phyloP scores from a whole-genome alignment of 495 filamentous ascomycete genomes.

The Penicillium robsamsonii region DNA sequence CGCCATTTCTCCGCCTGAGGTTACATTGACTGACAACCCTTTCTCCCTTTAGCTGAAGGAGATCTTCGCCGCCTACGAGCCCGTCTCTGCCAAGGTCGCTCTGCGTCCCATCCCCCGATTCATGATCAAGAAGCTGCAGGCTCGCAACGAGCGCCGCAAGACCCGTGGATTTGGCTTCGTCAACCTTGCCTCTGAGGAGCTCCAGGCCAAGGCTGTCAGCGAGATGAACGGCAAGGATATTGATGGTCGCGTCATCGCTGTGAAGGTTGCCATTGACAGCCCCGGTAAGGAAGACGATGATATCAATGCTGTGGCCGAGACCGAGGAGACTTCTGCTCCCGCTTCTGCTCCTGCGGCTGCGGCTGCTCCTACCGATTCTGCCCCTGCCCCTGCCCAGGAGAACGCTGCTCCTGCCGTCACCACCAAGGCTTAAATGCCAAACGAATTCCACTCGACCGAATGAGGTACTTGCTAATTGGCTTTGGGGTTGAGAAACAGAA shows the following conservation, averaged over 20 bases:
- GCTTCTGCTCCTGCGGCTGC: constrained; percentile 29
- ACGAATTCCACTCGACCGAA: constrained; percentile 20
- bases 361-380: constrained; percentile 31
- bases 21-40: constrained; percentile 18
- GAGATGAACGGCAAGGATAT: constrained; percentile 99
- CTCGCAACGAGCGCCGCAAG: constrained; percentile 96
- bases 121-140: constrained; percentile 99
- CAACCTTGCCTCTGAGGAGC: constrained; percentile 88
- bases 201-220: constrained; percentile 91
- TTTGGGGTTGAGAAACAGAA: constrained; percentile 4
- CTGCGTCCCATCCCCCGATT: constrained; percentile 97
- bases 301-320: constrained; percentile 63
- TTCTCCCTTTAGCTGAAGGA: constrained; percentile 74
- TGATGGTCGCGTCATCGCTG: constrained; percentile 96
- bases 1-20: neutral
- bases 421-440: constrained; percentile 35
- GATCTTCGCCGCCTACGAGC: constrained; percentile 85
- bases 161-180: constrained; percentile 99
- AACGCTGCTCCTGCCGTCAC: constrained; percentile 17
- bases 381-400: constrained; percentile 23
- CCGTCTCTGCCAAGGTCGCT: constrained; percentile 93
- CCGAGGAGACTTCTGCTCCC: constrained; percentile 42
- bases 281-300: constrained; percentile 97
- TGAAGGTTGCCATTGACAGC: constrained; percentile 99
- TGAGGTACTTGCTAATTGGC: constrained; percentile 23